Evolutionary conservation across 345 rosid genomes (phyloP).

Genomic region (Eucalyptus brandiana): DNA sequence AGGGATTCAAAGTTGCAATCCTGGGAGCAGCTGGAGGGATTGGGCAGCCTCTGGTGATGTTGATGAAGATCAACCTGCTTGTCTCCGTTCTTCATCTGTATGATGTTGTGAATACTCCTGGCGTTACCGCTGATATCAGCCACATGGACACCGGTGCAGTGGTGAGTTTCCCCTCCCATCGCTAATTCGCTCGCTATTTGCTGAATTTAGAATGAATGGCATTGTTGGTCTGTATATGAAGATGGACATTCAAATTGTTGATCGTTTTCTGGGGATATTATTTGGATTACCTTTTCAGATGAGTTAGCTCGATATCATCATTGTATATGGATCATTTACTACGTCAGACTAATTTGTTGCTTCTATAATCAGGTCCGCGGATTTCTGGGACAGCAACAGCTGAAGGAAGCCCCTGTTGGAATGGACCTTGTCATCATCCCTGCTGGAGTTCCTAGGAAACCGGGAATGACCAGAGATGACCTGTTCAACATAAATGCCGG

Average conservation of each 20-base stretch:
- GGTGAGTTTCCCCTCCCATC: constrained; percentile 23
- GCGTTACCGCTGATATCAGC: constrained; percentile 91
- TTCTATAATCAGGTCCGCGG: constrained; percentile 12
- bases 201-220: too few species aligned
- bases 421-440: constrained; percentile 92
- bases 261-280: background rate
- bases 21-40: constrained; percentile 97
- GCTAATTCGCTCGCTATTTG: background rate
- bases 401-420: constrained; percentile 85
- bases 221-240: background rate
- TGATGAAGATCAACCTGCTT: constrained; percentile 95
- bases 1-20: constrained; percentile 82
- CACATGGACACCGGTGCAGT: constrained; percentile 96
- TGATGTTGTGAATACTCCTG: constrained; percentile 88
- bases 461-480: constrained; percentile 99
- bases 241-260: background rate
- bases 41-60: constrained; percentile 83
- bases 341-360: background rate
- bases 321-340: background rate
- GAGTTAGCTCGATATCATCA: background rate
- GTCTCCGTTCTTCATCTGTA: constrained; percentile 85
- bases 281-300: background rate
- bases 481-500: constrained; percentile 94
- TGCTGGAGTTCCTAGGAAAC: constrained; percentile 94
- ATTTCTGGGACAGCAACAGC: constrained; percentile 75